Evolutionary conservation across 2,329 filamentous ascomycete species (phyloP).

Genomic region (Trichophyton rubrum): DNA sequence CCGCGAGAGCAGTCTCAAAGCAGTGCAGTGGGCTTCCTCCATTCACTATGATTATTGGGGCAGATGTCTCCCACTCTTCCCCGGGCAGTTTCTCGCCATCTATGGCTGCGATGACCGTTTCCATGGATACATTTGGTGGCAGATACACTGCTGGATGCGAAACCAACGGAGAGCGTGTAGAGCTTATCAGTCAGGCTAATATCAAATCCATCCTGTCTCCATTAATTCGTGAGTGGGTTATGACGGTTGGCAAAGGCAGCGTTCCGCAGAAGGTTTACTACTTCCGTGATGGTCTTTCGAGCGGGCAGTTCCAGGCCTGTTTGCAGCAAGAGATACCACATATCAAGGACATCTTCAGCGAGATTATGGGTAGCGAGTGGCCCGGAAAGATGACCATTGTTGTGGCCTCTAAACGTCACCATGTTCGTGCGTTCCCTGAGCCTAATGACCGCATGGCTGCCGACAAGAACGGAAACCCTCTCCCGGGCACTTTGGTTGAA

Average conservation of each 20-base stretch:
- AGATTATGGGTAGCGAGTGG: conserved; percentile 25
- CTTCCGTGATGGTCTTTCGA: conserved; percentile 83
- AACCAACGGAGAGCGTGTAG: conserved; percentile 68
- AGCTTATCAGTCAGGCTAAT: conserved; percentile 61
- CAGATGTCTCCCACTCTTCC: conserved; percentile 76
- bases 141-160: conserved; percentile 68
- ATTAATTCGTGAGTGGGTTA: conserved; percentile 54
- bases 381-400: conserved; percentile 67
- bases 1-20: conserved; percentile 41
- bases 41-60: conserved; percentile 70
- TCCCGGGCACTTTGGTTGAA: conserved; percentile 81
- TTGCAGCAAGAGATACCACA: conserved; percentile 62
- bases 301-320: conserved; percentile 72
- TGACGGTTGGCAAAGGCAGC: conserved; percentile 40
- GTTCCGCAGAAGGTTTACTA: conserved; percentile 70
- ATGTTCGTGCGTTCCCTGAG: conserved; percentile 80
- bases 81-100: conserved; percentile 57
- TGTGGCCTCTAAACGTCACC: conserved; percentile 85
- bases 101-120: conserved; percentile 78
- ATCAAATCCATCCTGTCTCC: conserved; percentile 53
- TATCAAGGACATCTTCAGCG: conserved; percentile 50
- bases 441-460: conserved; percentile 35
- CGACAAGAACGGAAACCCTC: conserved; percentile 68
- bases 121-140: conserved; percentile 56
- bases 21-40: conserved; percentile 28